phyloP scores from a whole-genome alignment of 305 asterid genomes.

The Fraxinus latifolia region DNA sequence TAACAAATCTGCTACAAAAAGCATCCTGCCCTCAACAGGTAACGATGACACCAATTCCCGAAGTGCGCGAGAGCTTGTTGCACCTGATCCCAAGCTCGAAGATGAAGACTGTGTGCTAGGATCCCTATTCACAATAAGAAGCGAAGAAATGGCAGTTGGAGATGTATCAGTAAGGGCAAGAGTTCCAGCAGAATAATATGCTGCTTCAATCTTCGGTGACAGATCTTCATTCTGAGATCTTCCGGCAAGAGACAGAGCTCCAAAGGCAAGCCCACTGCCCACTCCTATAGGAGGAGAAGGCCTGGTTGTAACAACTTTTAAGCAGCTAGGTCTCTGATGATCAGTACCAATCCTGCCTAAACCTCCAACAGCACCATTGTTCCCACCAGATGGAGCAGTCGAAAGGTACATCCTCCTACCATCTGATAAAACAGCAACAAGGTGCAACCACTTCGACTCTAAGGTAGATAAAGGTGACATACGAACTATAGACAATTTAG shows the following conservation, averaged over 20 bases:
- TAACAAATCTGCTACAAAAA: constrained; percentile 79
- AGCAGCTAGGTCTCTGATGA: constrained; percentile 69
- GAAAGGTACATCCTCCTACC: constrained; percentile 97
- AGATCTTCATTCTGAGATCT: constrained; percentile 86
- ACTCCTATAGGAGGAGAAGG: constrained; percentile 96
- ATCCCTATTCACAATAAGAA: constrained; percentile 78
- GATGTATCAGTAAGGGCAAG: constrained; percentile 91
- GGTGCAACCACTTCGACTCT: constrained; percentile 96
- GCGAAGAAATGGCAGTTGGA: constrained; percentile 76
- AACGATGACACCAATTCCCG: constrained; percentile 78
- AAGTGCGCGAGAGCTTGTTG: constrained; percentile 79
- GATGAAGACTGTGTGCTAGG: constrained; percentile 65
- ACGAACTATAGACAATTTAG: constrained; percentile 72
- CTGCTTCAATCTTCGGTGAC: constrained; percentile 83
- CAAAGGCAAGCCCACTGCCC: constrained; percentile 77
- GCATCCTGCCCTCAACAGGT: constrained; percentile 91
- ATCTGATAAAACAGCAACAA: constrained; percentile 86
- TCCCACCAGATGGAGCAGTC: constrained; percentile 77
- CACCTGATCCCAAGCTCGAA: constrained; percentile 58
- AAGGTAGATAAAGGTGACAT: constrained; percentile 79
- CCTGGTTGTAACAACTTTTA: constrained; percentile 91
- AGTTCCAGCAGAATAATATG: constrained; percentile 74
- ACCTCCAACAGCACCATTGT: constrained; percentile 60
- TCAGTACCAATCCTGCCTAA: constrained; percentile 54
- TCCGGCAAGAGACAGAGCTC: constrained; percentile 74